Base-by-base conservation (phyloP, 495 filamentous ascomycete species). In the Podospora bellae-mahoneyi region DNA sequence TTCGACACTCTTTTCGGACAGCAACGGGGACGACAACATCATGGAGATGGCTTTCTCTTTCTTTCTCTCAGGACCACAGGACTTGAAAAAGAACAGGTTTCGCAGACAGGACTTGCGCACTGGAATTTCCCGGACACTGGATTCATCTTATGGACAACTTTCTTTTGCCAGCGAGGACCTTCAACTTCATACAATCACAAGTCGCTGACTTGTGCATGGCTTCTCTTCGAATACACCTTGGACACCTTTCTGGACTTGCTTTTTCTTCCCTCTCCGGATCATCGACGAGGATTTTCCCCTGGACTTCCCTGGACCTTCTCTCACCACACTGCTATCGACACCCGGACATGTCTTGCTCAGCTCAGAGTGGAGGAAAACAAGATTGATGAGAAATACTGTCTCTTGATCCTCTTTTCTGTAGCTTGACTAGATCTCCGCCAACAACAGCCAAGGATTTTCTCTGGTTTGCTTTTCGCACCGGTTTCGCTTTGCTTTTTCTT, bases 221-320 rank as follows among this genome's bases (percentile, higher is more conserved):
- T 16, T 10, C 10, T 39, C 34, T 13, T 48, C 9, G 9, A 13
- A 48, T 13, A 19, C 19, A 18, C 20, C 55, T 4, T 26, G 55
- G 55, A 26, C 55, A 58, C 20, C 55, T 26, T 19, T 9, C n/a
- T 7, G n/a, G 55, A 58, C 55, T 58, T 58, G 65, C 74, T 75
- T 75, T 63, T 60, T 74, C 64, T 71, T 44, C 27, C 65, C 15
- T 68, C 34, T 61, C 65, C 39, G 55, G 64, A 61, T 54, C 39
- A 58, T 19, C 55, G 55, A 58, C 55, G 23, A 58, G 70, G 70
- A 70, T 58, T 58, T 48, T 13, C 0, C 15, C 55, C 55, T 58
- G 55, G 55, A 58, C 23, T 19, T 20, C 55, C 55, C 53, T 60
- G 54, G 34, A 23, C 26, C 39, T 56, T 28, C 28, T n/a, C 15